Base-by-base conservation (phyloP, 2,329 filamentous ascomycete species). In the Epichloe uncinata region DNA sequence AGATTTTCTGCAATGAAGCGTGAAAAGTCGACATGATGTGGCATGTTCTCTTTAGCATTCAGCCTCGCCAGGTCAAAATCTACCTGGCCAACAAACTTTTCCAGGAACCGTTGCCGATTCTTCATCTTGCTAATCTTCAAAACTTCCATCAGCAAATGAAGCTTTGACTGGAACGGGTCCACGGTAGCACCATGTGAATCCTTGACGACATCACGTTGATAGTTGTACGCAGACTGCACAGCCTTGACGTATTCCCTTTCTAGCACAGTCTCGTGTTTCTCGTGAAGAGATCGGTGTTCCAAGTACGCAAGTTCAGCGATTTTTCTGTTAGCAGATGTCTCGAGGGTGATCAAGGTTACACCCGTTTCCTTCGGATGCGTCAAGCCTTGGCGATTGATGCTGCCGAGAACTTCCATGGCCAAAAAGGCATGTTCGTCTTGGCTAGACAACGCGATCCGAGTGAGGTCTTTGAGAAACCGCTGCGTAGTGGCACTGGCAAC, bases 181-280 rank as follows among this genome's bases (percentile, higher is more conserved):
- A 74, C 69, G 3, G 75, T 83, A 45, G 85, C 88, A 35, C 94
- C 93, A 50, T 79, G 81, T 2, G 81, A 71, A 61, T 94, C 84
- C 4, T 82, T 72, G 49, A 87, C 79, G 41, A 96, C 76, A 57
- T 94, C 82, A 22, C 81, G 79, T 67, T 98, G 94, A 63, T 97
- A 98, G 22, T 79, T 73, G 65, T 90, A 97, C 8, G 90, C 87
- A 42, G 87, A 82, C 53, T 89, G 82, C 9, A 97, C 79, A 11
- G 91, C 90, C 59, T 87, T 85, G 72, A 89, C 85, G 62, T 98
- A 97, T 61, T 97, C 93, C 60, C 93, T 84, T 63, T 98, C 93
- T 30, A 97, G 81, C 51, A 95, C 89, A 0, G 86, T 94, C 66
- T 97, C 93, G 58, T 96, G 87, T 63, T 96, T 95, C 60, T 85